phyloP scores from a whole-genome alignment of 1,284 basidiomycete genomes.

The Ceratobasidium sp. region DNA sequence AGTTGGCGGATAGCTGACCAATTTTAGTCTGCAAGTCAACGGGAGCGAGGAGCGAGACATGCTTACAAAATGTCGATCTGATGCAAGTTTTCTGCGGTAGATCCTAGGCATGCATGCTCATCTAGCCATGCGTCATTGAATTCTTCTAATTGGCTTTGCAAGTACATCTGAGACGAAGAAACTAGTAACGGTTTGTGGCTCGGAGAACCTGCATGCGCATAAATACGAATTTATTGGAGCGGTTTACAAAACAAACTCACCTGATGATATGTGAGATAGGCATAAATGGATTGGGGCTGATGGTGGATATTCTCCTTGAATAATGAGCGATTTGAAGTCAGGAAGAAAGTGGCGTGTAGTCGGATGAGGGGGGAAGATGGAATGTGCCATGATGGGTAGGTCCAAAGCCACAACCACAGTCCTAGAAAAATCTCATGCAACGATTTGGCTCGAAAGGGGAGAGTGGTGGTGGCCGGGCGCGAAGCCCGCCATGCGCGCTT shows the following conservation, averaged over 20 bases:
- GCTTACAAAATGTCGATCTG: constrained; percentile 65
- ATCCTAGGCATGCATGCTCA: constrained; percentile 57
- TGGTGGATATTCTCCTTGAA: constrained; percentile 62
- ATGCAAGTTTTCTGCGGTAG: constrained; percentile 53
- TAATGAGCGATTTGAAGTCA: constrained; percentile 57
- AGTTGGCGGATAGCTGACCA: constrained; percentile 67
- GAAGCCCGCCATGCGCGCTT: neutral
- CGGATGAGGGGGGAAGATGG: constrained; percentile 52
- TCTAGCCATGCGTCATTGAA: constrained; percentile 65
- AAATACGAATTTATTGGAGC: neutral
- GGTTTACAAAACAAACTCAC: constrained; percentile 42
- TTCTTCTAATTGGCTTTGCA: constrained; percentile 55
- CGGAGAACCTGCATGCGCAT: constrained; percentile 43
- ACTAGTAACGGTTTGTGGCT: constrained; percentile 57
- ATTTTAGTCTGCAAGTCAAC: neutral
- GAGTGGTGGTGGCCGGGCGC: neutral
- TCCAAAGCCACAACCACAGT: neutral
- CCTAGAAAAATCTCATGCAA: neutral
- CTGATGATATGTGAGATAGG: constrained; percentile 55
- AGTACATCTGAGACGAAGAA: constrained; percentile 56
- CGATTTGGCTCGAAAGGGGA: neutral
- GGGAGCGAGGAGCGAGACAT: constrained; percentile 4
- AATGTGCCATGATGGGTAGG: constrained; percentile 49
- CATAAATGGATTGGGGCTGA: constrained; percentile 65
- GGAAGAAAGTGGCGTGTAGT: constrained; percentile 53